Percentiles rank a stretch among this genome's conserved stretches.
phyloP scores from a whole-genome alignment of 176 grass and related monocot species.

The Rhynchospora pubera region DNA sequence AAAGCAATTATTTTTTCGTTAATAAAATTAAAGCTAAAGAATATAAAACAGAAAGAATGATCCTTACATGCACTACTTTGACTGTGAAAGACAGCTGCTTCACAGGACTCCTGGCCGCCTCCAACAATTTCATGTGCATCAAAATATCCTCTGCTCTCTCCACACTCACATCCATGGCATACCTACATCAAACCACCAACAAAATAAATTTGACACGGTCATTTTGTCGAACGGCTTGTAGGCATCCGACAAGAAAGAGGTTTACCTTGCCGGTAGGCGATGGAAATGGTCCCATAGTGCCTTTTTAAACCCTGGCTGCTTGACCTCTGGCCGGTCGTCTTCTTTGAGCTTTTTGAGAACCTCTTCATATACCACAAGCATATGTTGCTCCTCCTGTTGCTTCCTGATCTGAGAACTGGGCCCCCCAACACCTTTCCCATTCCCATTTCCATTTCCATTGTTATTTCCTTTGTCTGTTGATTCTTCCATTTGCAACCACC shows the following conservation, averaged over 20 bases:
- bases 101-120: conserved; percentile 43
- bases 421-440: background rate
- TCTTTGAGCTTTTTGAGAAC: conserved; percentile 22
- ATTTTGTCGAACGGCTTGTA: background rate
- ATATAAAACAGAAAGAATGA: conserved; percentile 14
- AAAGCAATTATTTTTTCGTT: background rate
- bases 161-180: conserved; percentile 39
- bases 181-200: background rate
- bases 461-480: background rate
- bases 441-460: background rate
- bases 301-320: background rate
- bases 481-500: conserved; percentile 17
- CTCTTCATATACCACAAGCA: conserved; percentile 16
- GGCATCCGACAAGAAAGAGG: background rate
- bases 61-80: conserved; percentile 49
- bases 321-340: background rate
- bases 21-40: background rate
- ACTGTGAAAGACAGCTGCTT: conserved; percentile 48
- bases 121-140: conserved; percentile 36
- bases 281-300: conserved; percentile 31
- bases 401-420: background rate
- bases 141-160: conserved; percentile 52
- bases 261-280: conserved; percentile 23
- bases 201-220: background rate
- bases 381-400: background rate